phyloP scores from a whole-genome alignment of 163 green algal genomes.

The Prototheca cutis region DNA sequence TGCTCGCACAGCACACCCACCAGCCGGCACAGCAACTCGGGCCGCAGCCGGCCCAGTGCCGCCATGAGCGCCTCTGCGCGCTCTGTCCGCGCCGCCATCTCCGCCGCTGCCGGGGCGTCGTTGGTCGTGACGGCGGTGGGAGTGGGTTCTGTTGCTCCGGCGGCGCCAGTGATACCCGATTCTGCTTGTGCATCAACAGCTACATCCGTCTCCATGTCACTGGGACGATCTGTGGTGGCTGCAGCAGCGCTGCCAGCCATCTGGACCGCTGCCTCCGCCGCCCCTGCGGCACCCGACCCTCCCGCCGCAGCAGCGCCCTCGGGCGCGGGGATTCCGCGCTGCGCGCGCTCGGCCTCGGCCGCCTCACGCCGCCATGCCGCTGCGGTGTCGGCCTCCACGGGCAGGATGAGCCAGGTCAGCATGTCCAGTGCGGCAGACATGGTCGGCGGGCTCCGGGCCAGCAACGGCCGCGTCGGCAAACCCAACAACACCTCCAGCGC shows the following conservation, averaged over 20 bases:
- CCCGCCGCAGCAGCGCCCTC: not conserved
- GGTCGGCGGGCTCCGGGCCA: conserved; percentile 25
- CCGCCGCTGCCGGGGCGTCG: too few relatives aligned
- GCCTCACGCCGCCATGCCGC: conserved; percentile 12
- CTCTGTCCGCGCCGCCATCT: too few relatives aligned
- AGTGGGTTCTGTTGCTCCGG: too few relatives aligned
- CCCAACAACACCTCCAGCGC: conserved; percentile 66
- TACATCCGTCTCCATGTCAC: not conserved
- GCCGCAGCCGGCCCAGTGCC: not conserved
- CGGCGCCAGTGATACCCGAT: too few relatives aligned
- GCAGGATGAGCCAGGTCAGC: conserved; percentile 27
- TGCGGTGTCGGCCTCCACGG: conserved; percentile 13
- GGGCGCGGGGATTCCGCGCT: not conserved
- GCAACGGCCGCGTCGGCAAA: conserved; percentile 42
- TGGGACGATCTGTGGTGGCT: not conserved
- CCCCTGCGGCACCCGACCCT: not conserved
- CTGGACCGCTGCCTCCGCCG: conserved; percentile 10
- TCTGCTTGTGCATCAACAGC: too few relatives aligned
- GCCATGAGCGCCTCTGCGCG: not conserved
- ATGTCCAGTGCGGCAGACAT: conserved; percentile 42
- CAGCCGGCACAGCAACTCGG: conserved; percentile 2
- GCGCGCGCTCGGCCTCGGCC: conserved; percentile 2
- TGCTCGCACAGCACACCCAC: not conserved
- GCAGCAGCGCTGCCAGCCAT: not conserved
- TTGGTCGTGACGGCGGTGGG: too few relatives aligned